These are phyloP conservation scores for Cyberlindnera meyerae DNA, from an alignment of 805 yeast species.

Conservation along the genomic window DNA sequence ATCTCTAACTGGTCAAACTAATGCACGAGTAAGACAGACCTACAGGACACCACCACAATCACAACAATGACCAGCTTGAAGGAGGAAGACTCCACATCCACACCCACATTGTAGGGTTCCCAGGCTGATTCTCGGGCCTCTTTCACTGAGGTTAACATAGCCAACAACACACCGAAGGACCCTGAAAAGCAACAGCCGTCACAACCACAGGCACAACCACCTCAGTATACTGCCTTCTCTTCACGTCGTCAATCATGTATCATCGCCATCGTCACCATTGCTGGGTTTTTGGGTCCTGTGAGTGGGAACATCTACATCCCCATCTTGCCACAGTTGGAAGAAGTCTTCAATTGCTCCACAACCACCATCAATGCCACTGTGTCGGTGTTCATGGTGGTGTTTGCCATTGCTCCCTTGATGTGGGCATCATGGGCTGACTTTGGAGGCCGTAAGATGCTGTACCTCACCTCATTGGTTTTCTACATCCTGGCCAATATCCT, in stretches of 20 bases:
- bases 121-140: no score
- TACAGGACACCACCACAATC: no score
- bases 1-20: not conserved
- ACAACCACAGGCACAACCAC: not conserved
- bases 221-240: conserved; percentile 31
- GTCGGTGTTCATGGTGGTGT: conserved; percentile 51
- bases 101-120: no score
- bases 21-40: no score
- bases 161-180: no score
- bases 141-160: no score
- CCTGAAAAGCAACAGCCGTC: no score
- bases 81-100: no score
- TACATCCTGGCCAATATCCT: conserved; percentile 62
- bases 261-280: conserved; percentile 38
- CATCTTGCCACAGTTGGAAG: conserved; percentile 40
- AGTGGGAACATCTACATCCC: conserved; percentile 57
- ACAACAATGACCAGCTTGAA: no score
- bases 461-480: conserved; percentile 49
- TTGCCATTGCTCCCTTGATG: conserved; percentile 50
- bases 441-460: conserved; percentile 62
- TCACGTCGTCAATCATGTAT: conserved; percentile 29
- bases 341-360: conserved; percentile 35
- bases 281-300: conserved; percentile 53
- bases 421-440: conserved; percentile 55
- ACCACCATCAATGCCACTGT: conserved; percentile 50